Base-by-base conservation (phyloP, 2,329 filamentous ascomycete species). In the Xylariaceae sp. region DNA sequence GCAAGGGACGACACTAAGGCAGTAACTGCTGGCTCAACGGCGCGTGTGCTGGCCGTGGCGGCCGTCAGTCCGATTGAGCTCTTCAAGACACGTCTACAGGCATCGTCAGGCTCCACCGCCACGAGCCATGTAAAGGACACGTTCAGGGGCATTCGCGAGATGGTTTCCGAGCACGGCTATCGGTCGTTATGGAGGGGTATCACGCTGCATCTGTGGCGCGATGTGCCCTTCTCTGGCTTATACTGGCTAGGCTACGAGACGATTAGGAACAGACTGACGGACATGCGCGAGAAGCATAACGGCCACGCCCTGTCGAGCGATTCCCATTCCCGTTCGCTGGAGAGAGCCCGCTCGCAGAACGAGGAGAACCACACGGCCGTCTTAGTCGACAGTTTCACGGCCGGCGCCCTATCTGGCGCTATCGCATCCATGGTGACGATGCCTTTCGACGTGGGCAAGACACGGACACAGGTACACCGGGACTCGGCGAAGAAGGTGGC, bases 191-290 rank as follows among this genome's bases (percentile, higher is more conserved):
- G 94, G 94, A 83, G 93, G 58, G 94, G 94, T 0, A 76, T 99
- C 57, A 92, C 88, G 0, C 78, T 99, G 67, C 97, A 93, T 0
- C 82, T 99, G 59, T 99, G 94, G 94, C 84, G 94, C 64, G 94
- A 99, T 71, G 94, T 97, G 0, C 94, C 94, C 0, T 99, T 99
- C 70, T 97, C 93, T 0, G 94, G 89, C 2, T 83, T 99, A 50
- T 99, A 99, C 77, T 99, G 94, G 94, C 95, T 89, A 86, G 93
- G 94, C 10, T 99, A 99, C 72, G 94, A 99, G 77, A 86, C 84
- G 15, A 87, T 93, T 57, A 86, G 92, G 56, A 85, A 86, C 23
- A 77, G 78, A 55, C 75, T 97, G 59, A 88, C 86, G 1, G 87
- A 92, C 66, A 75, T 84, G 53, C 86, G 92, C 64, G 83, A 81